A percentile compares a stretch with the other conserved stretches of the same genome.
Conservation (phyloP, 345 rosid genomes). For the Salix exigua region DNA sequence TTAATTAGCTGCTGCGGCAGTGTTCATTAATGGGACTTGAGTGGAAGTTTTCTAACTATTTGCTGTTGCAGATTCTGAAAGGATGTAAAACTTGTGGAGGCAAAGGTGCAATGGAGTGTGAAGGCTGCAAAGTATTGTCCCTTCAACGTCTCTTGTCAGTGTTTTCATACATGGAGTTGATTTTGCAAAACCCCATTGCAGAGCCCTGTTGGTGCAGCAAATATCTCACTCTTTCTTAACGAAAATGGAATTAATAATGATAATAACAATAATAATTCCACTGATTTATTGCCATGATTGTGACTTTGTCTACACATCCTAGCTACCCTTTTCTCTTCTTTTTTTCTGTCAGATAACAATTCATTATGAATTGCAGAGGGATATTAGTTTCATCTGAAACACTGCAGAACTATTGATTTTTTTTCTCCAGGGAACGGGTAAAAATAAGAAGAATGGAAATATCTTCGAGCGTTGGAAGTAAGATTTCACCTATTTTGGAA, state of each 20-base stretch:
- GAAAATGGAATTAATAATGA: too few relatives aligned
- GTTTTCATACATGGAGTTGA: not conserved
- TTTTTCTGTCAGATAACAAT: not conserved
- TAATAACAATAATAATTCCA: too few relatives aligned
- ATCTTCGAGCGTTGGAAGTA: slow-evolving; percentile 91
- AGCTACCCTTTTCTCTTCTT: too few relatives aligned
- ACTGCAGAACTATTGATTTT: not conserved
- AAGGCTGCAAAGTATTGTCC: slow-evolving; percentile 63
- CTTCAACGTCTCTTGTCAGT: not conserved
- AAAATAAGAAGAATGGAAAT: slow-evolving; percentile 75
- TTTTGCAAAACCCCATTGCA: too few relatives aligned
- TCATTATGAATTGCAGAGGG: too few relatives aligned
- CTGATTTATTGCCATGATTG: too few relatives aligned
- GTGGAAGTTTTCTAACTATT: too few relatives aligned
- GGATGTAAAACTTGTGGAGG: slow-evolving; percentile 58
- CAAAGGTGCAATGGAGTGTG: slow-evolving; percentile 74
- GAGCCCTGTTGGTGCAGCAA: not conserved
- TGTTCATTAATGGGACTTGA: too few relatives aligned
- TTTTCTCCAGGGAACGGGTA: slow-evolving; percentile 56
- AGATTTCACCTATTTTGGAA: slow-evolving; percentile 11
- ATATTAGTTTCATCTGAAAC: too few relatives aligned
- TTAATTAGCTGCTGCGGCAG: too few relatives aligned
- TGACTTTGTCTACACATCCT: not conserved
- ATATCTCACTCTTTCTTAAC: too few relatives aligned
- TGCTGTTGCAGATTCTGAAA: slow-evolving; percentile 39